Evolutionary conservation across 371 early-diverging fungal genomes (phyloP), one percentile per base, ranked within the genome.

Genomic region (Mycotypha africana): DNA sequence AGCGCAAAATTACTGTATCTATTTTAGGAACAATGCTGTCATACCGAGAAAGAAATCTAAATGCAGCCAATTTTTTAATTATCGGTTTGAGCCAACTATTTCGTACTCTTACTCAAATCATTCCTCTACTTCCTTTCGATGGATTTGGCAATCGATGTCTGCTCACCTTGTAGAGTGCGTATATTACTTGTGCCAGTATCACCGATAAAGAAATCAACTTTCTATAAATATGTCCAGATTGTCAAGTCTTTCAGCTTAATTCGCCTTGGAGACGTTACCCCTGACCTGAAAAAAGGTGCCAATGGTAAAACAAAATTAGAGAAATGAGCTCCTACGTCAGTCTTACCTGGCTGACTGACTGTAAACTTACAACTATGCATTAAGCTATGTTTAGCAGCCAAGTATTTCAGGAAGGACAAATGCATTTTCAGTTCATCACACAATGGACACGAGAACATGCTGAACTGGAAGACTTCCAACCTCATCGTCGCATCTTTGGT

Each of bases 401-500:
- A 45, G 53, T 52, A 19, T 58, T 58, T 45, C 85, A 86, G 46
- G 85, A 88, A 40, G 92, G 89, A 0, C 79, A 79, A 51, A 67
- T 91, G 45, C 82, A 84, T 53, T 86, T 89, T 47, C 84, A 89
- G 44, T 87, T 87, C 47, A 72, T 81, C 23, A 88, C 87, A 17
- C 65, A 76, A 6, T 85, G 84, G 53, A 76, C 75, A 33, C 57
- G 70, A 42, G 89, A 85, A 22, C 80, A 81, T 37, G 20, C 42
- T 39, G 45, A 84, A 46, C 72, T 88, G 42, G 89, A 89, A 56
- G 89, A 91, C 54, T 83, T 89, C 54, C 87, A 89, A 42, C 75
- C 85, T 47, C 79, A 85, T 60, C 65, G 85, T 26, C 83, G 85
- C 20, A 72, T 89, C 32, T 79, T 89, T 70, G 91, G 87, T 53